Evolutionary conservation across 2,329 filamentous ascomycete species (phyloP).

Genomic region (Sporothrix inflata): DNA sequence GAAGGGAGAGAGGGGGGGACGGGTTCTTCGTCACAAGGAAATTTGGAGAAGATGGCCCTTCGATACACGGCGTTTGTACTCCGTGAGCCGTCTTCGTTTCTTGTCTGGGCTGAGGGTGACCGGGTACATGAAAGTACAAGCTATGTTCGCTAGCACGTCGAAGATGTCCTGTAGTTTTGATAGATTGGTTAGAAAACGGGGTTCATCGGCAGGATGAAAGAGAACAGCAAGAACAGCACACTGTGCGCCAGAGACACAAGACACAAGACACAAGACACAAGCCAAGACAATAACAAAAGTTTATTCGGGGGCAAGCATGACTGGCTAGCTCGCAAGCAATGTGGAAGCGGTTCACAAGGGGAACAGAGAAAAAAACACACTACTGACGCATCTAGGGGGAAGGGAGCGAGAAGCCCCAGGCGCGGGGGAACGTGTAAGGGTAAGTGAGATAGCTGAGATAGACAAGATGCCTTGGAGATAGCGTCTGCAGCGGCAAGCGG

Average conservation of each 20-base stretch:
- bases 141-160: not conserved
- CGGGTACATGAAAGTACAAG: not conserved
- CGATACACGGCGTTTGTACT: slow-evolving; percentile 2
- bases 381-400: slow-evolving; percentile 8
- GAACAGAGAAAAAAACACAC: not conserved
- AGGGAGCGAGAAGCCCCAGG: not conserved
- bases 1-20: slow-evolving; percentile 1
- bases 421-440: not conserved
- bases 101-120: not conserved
- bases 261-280: not conserved
- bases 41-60: slow-evolving; percentile 10
- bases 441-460: not conserved
- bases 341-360: not conserved
- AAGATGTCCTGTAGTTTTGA: not conserved
- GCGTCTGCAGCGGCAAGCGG: slow-evolving; percentile 12
- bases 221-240: not conserved
- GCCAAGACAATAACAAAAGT: not conserved
- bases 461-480: not conserved
- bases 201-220: slow-evolving; percentile 12
- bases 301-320: not conserved
- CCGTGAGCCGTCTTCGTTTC: not conserved
- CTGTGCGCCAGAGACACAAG: not conserved
- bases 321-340: slow-evolving; percentile 6
- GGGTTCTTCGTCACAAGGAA: slow-evolving; percentile 21
- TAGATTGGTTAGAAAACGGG: slow-evolving; percentile 13